These are phyloP conservation scores for Mesotaenium endlicherianum DNA, from an alignment of 139 green algal genomes.

Conservation along the genomic window DNA sequence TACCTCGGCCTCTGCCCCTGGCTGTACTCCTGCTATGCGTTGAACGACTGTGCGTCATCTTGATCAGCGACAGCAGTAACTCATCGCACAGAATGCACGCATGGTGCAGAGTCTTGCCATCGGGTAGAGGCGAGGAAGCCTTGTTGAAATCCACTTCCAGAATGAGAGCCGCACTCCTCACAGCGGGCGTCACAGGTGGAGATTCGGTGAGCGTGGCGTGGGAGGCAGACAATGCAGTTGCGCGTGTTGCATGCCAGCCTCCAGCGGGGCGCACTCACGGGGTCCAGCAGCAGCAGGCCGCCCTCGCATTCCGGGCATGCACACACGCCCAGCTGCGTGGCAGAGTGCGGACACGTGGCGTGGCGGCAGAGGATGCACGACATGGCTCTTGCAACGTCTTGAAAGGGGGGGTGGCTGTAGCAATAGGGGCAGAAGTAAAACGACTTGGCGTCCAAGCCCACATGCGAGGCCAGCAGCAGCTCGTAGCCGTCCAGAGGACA, in stretches of 20 bases:
- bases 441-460: conserved; percentile 73
- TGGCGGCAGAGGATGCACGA: conserved; percentile 77
- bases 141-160: conserved; percentile 54
- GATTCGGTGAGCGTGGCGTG: conserved; percentile 40
- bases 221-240: conserved; percentile 80
- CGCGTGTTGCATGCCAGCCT: conserved; percentile 81
- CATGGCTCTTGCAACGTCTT: conserved; percentile 69
- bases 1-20: conserved; percentile 37
- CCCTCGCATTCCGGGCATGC: conserved; percentile 39
- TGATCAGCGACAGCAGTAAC: conserved; percentile 50
- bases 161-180: conserved; percentile 27
- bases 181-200: conserved; percentile 13
- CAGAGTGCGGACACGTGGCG: conserved; percentile 67
- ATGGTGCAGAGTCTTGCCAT: conserved; percentile 31
- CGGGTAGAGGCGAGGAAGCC: conserved; percentile 17
- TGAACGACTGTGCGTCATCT: conserved; percentile 25
- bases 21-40: neutral
- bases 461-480: conserved; percentile 82
- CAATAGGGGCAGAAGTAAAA: conserved; percentile 85
- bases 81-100: conserved; percentile 74
- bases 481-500: conserved; percentile 87
- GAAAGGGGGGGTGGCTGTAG: conserved; percentile 85
- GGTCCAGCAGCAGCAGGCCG: conserved; percentile 77
- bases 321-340: conserved; percentile 53
- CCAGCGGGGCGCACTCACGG: conserved; percentile 72